phyloP scores from a whole-genome alignment of 495 filamentous ascomycete species.

The Cenococcum geophilum region DNA sequence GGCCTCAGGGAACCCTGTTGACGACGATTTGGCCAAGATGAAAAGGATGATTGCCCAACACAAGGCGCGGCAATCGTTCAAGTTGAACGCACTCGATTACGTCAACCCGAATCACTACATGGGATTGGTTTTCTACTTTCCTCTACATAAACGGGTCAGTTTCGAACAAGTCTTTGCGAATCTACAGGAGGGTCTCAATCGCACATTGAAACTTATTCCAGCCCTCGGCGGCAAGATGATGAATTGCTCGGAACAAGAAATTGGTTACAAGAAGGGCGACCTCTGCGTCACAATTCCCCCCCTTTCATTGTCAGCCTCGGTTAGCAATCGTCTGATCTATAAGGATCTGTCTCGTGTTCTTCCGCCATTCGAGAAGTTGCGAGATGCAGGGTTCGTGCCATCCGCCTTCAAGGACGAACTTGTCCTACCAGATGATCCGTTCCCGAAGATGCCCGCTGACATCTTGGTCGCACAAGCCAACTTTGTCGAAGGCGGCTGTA shows the following conservation, averaged over 20 bases:
- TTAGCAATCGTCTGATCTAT: neutral
- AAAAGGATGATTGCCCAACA: no score
- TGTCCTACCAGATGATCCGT: constrained; percentile 28
- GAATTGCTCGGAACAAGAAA: neutral
- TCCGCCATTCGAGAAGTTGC: constrained; percentile 3
- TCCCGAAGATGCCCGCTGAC: constrained; percentile 34
- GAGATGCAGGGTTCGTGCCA: neutral
- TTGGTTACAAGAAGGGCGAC: neutral
- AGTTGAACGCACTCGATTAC: no score
- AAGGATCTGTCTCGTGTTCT: constrained; percentile 4
- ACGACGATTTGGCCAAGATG: no score
- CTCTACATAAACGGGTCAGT: neutral
- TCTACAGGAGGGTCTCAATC: neutral
- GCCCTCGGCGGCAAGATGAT: neutral
- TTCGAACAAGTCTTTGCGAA: neutral
- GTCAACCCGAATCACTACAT: no score
- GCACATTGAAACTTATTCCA: neutral
- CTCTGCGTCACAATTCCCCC: neutral
- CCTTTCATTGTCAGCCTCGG: neutral
- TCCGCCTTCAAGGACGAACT: constrained; percentile 21
- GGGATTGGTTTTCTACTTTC: neutral
- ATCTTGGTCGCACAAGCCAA: constrained; percentile 38
- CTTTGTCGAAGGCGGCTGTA: constrained; percentile 34
- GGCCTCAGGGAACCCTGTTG: no score
- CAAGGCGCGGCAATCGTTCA: no score